Evolutionary conservation across 805 yeast genomes (phyloP).

Genomic region (Myxozyma geophila): DNA sequence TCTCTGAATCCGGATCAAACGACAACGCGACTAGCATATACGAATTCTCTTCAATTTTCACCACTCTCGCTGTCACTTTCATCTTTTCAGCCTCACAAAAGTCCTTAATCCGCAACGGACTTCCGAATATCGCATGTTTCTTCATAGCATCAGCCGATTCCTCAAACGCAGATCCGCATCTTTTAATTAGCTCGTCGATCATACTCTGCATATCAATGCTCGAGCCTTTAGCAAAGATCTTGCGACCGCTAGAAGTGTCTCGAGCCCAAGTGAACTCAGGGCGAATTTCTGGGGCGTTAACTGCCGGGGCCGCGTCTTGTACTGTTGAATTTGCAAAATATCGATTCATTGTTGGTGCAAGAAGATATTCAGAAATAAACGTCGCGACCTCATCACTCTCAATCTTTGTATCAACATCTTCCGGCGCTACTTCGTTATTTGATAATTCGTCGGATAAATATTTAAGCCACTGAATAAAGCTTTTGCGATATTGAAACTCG

Average conservation of each 20-base stretch:
- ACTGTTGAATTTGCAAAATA: slow-evolving; percentile 4
- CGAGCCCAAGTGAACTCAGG: background rate
- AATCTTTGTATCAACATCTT: slow-evolving; percentile 18
- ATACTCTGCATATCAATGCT: slow-evolving; percentile 10
- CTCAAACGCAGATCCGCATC: slow-evolving; percentile 18
- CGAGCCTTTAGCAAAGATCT: background rate
- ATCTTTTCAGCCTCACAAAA: background rate
- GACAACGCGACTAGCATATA: background rate
- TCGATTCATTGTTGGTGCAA: slow-evolving; percentile 6
- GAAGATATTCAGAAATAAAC: slow-evolving; percentile 20
- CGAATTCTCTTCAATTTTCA: background rate
- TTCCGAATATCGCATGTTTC: slow-evolving; percentile 29
- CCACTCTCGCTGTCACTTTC: slow-evolving; percentile 5
- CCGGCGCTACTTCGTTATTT: slow-evolving; percentile 8
- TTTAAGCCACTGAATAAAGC: slow-evolving; percentile 35
- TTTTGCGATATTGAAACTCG: slow-evolving; percentile 26
- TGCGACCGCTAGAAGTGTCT: background rate
- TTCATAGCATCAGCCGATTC: slow-evolving; percentile 33
- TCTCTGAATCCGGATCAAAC: slow-evolving; percentile 2
- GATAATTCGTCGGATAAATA: slow-evolving; percentile 19
- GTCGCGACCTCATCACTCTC: slow-evolving; percentile 27
- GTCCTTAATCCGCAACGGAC: slow-evolving; percentile 12
- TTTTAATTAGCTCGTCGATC: background rate
- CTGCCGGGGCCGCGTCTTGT: too few relatives aligned
- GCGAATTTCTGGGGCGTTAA: background rate